phyloP scores from a whole-genome alignment of 139 green algal genomes.

The Coccomyxa sp. region DNA sequence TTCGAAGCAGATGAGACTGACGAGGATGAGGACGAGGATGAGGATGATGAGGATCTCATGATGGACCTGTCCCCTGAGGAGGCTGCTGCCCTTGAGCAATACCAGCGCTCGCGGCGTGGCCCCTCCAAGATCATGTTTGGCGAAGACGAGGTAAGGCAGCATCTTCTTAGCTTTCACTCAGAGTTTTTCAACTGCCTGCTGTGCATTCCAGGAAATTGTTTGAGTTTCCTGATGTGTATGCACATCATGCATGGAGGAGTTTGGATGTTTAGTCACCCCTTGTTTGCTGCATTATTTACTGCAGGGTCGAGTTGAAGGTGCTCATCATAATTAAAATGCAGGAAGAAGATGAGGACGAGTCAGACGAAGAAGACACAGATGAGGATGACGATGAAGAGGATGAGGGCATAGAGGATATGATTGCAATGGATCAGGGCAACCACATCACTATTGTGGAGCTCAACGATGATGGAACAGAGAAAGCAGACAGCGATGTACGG shows the following conservation, averaged over 20 bases:
- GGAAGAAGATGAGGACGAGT: not conserved
- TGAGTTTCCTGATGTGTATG: not conserved
- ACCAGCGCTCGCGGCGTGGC: not conserved
- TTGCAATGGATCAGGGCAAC: not conserved
- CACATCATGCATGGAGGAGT: not conserved
- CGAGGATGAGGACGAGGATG: slow-evolving; percentile 16
- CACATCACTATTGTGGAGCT: slow-evolving; percentile 5
- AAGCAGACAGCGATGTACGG: not conserved
- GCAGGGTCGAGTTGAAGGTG: not conserved
- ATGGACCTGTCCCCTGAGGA: not conserved
- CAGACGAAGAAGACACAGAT: not conserved
- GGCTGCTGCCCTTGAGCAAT: not conserved
- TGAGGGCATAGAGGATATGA: slow-evolving; percentile 2
- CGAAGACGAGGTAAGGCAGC: not conserved
- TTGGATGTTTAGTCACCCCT: not conserved
- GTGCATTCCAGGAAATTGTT: too few species aligned
- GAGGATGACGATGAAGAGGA: not conserved
- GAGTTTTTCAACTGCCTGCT: not conserved
- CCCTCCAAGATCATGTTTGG: not conserved
- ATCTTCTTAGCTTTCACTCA: too few species aligned
- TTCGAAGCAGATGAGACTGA: not conserved
- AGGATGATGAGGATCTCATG: slow-evolving; percentile 19
- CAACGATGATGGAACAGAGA: not conserved
- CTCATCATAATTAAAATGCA: not conserved
- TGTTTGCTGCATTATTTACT: not conserved